Evolutionary conservation across 441 rosid species (phyloP), one percentile per base, ranked within the genome.

Genomic region (Erodium moschatum): DNA sequence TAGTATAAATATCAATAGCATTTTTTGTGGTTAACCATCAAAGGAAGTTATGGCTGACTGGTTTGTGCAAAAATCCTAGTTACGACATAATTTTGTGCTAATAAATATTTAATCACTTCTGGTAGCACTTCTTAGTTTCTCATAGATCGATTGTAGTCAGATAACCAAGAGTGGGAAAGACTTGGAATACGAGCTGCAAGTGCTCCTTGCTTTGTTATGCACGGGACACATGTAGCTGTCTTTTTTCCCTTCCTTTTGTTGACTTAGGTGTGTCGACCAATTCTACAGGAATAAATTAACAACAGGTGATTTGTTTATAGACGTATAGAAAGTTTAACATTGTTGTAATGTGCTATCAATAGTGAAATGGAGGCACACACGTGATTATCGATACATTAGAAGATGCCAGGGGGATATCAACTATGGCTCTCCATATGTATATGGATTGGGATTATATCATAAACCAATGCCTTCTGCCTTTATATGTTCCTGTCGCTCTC

Each of bases 371-470:
- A 56, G 12, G 62, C 62, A 3, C 27, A 18, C 24, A 6, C 6
- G 24, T 56, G 62, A 56, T 16, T 18, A 56, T 56, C 15, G 62
- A 56, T 56, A 56, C 62, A 18, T 16, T 19, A 56, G 62, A 56
- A 56, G 62, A 56, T 18, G 62, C 62, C 24, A 18, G 24, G 2
- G 20, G 24, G 19, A 15, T 54, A 54, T 54, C 24, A 54, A 18
- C 27, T 8, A 8, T 18, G 27, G 24, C 5, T 56, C 24, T 18
- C 27, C 27, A 56, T 56, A 18, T n/a, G 11, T 56, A 56, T 56
- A 18, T 6, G 62, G 24, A 56, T 56, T 18, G 62, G 62, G 62
- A 20, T 56, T 27, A 56, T 54, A 54, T 19, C 11, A 56, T 7
- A 56, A 2, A 18, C 27, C 7, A 56, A 18, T 56, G 62, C 24